A percentile compares a stretch with the other conserved stretches of the same genome.
Evolutionary conservation across 2,329 filamentous ascomycete genomes (phyloP).

Genomic region (Paracamarosporium sp.): DNA sequence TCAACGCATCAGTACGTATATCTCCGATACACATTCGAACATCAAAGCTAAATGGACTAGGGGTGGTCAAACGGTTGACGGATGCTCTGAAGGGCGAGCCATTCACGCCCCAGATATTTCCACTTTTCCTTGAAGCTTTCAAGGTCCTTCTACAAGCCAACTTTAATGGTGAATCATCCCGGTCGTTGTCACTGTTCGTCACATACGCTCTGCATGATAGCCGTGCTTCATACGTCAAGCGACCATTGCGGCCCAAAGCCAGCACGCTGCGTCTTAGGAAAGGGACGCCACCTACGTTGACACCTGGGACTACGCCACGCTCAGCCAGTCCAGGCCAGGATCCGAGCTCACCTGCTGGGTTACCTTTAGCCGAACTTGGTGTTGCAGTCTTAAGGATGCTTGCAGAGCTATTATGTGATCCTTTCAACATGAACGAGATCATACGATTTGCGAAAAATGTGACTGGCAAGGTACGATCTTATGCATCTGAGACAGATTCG

Average conservation of each 20-base stretch:
- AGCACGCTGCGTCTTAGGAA: slow-evolving; percentile 40
- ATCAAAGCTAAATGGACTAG: slow-evolving; percentile 54
- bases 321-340: slow-evolving; percentile 39
- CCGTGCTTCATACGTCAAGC: slow-evolving; percentile 50
- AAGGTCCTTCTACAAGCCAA: slow-evolving; percentile 80
- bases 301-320: slow-evolving; percentile 37
- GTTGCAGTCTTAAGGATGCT: slow-evolving; percentile 79
- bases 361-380: slow-evolving; percentile 74
- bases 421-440: slow-evolving; percentile 71
- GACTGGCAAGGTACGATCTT: slow-evolving; percentile 78
- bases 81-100: slow-evolving; percentile 89
- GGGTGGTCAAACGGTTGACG: slow-evolving; percentile 86
- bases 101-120: slow-evolving; percentile 74
- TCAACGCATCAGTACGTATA: slow-evolving; percentile 81
- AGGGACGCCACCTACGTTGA: slow-evolving; percentile 32
- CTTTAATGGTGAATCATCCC: slow-evolving; percentile 82
- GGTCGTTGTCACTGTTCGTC: slow-evolving; percentile 88
- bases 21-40: background rate
- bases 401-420: slow-evolving; percentile 77
- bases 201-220: slow-evolving; percentile 85
- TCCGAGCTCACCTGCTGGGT: slow-evolving; percentile 20
- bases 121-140: slow-evolving; percentile 79
- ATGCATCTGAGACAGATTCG: slow-evolving; percentile 23
- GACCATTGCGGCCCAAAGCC: slow-evolving; percentile 41
- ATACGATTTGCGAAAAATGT: slow-evolving; percentile 92